Evolutionary conservation across 1,284 basidiomycete genomes (phyloP), one percentile per base, ranked within the genome.

Genomic region (Schizophyllum amplum): DNA sequence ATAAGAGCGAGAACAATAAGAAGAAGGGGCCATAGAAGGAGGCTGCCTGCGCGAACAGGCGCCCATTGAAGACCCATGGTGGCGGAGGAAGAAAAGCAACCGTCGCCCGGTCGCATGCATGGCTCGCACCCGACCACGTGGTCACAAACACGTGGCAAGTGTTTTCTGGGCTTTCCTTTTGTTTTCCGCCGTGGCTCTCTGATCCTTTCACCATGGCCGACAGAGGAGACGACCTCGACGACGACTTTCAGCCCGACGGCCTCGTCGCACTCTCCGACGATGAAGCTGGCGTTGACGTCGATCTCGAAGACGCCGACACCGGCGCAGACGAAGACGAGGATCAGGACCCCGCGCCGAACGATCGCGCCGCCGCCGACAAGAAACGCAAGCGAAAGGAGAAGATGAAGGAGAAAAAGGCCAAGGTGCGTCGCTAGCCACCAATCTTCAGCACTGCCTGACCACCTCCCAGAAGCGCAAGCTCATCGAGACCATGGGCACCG

Each of bases 211-310:
- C 33, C 33, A 42, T 42, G 33, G 33, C 33, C 11, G 33, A 70
- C 72, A 75, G 73, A 56, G 87, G 86, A 49, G 91, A 93, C 74
- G 87, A 88, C 72, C 76, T 92, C 20, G 86, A 87, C 49, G 90
- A 92, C 65, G 87, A 92, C 64, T 90, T 88, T 66, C 74, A 87
- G 47, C 78, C 79, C 25, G 90, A 92, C 62, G 85, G 87, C 53
- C 72, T 81, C 22, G 79, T 89, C 0, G 83, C 81, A 1, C 68
- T 80, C 15, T 85, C 83, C 1, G 80, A 73, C 22, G 82, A 80
- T 17, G 84, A 82, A 47, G 79, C 78, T 20, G 70, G 71, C 1
- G 66, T 64, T n/a, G 75, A 77, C 55, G 75, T 72, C 51, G 64
- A 67, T 11, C 72, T 62, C 15, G 20, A 23, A 49, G 58, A 55